phyloP scores from a whole-genome alignment of 176 grass and related monocot genomes.

The Phoenix dactylifera region DNA sequence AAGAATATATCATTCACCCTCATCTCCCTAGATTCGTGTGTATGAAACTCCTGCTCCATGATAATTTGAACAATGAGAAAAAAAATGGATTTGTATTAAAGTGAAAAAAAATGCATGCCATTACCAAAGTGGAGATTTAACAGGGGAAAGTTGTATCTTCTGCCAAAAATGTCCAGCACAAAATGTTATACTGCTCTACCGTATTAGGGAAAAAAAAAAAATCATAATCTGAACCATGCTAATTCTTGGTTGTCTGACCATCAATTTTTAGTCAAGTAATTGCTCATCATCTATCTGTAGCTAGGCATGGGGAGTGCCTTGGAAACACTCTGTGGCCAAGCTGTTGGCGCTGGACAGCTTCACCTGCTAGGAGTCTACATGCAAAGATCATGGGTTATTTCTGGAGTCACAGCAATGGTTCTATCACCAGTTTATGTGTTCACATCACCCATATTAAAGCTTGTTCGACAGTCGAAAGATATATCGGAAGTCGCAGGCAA shows the following conservation, averaged over 20 bases:
- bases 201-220: too few species aligned
- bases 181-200: too few species aligned
- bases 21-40: too few species aligned
- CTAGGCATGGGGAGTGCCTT: constrained; percentile 75
- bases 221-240: neutral
- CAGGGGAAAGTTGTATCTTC: too few species aligned
- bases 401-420: constrained; percentile 19
- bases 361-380: constrained; percentile 60
- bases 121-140: too few species aligned
- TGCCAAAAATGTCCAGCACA: too few species aligned
- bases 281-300: constrained; percentile 15
- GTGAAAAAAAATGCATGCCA: too few species aligned
- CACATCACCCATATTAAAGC: constrained; percentile 35
- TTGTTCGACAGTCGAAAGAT: constrained; percentile 34
- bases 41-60: too few species aligned
- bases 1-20: too few species aligned
- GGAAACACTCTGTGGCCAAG: constrained; percentile 79
- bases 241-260: neutral
- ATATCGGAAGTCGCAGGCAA: constrained; percentile 30
- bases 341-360: constrained; percentile 41
- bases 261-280: neutral
- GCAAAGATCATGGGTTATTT: constrained; percentile 78
- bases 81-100: too few species aligned
- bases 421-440: constrained; percentile 44
- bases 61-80: too few species aligned